Evolutionary conservation across 2,329 filamentous ascomycete genomes (phyloP).

Genomic region (Alternaria novae-zelandiae): DNA sequence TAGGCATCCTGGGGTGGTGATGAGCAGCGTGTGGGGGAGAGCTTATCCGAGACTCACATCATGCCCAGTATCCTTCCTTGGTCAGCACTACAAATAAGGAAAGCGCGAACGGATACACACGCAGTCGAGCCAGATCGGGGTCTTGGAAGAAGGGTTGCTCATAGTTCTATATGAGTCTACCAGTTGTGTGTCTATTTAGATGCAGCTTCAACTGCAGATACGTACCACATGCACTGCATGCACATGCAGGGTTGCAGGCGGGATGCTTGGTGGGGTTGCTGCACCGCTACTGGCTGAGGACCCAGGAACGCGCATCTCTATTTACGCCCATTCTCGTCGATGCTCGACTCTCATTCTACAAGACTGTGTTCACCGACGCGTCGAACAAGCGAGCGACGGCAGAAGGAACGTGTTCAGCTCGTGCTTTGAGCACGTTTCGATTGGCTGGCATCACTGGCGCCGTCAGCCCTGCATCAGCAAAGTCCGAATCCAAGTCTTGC

Average conservation of each 20-base stretch:
- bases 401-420: neutral
- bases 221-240: constrained; percentile 6
- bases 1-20: constrained; percentile 78
- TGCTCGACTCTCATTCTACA: neutral
- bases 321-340: constrained; percentile 22
- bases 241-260: constrained; percentile 23
- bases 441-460: constrained; percentile 8
- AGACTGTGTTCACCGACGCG: neutral
- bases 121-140: constrained; percentile 49
- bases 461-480: constrained; percentile 7
- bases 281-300: constrained; percentile 14
- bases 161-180: constrained; percentile 6
- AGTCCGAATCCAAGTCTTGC: constrained; percentile 13
- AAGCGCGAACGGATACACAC: constrained; percentile 48
- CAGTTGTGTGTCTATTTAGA: neutral
- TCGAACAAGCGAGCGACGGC: neutral
- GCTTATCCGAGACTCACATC: constrained; percentile 59
- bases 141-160: constrained; percentile 20
- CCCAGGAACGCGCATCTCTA: constrained; percentile 9
- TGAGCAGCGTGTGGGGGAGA: constrained; percentile 10
- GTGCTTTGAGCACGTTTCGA: constrained; percentile 22
- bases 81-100: constrained; percentile 28
- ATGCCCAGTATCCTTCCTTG: constrained; percentile 52
- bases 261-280: constrained; percentile 20
- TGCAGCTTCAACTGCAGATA: constrained; percentile 4